Base-by-base conservation (phyloP, 179 eudicot genomes). In the Beta corolliflora region DNA sequence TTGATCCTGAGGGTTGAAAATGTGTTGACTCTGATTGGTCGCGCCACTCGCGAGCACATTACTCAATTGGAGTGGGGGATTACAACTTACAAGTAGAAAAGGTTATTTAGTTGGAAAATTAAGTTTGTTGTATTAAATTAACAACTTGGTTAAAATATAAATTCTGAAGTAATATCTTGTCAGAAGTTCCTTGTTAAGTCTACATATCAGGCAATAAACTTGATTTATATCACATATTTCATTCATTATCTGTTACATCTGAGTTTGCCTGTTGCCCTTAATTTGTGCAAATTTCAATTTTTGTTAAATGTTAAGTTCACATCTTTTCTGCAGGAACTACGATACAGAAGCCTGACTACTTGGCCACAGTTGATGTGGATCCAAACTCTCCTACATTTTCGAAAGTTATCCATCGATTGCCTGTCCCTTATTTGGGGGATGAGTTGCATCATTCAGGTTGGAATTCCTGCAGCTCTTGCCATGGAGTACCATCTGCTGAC, bases 401-500 rank as follows among this genome's bases (percentile, higher is more conserved):
- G 14, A 87, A 92, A 87, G 95, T 94, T 65, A 88, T 97, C 77
- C 99, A 97, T 85, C 90, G 98, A 79, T 79, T 94, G 80, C 89
- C 98, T 16, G 84, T 97, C 88, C 93, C 98, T 56, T 46, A 93
- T 85, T 3, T 91, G 63, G 98, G 94, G 19, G 99, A 97, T 69
- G 99, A 97, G 79, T 87, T 97, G 48, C 99, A 97, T 81, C 99
- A 97, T 80, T 90, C 97, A 36, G 98, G 99, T 52, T 97, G 99
- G 99, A 97, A 97, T 85, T 84, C 98, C 25, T 97, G 98, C 91
- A 97, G 99, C 85, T 97, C 99, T 77, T 97, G 99, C 90, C 85
- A 91, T 81, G 97, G 95, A 60, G 99, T 93, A 82, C 71, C 97
- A 8, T 83, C 93, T 31, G 96, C 95, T 71, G 77, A 89, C 16